A percentile compares a stretch with the other conserved stretches of the same genome.
These are phyloP conservation scores for Sporisorium graminicola DNA, from an alignment of 1,284 basidiomycete genomes.

Conservation along the genomic window DNA sequence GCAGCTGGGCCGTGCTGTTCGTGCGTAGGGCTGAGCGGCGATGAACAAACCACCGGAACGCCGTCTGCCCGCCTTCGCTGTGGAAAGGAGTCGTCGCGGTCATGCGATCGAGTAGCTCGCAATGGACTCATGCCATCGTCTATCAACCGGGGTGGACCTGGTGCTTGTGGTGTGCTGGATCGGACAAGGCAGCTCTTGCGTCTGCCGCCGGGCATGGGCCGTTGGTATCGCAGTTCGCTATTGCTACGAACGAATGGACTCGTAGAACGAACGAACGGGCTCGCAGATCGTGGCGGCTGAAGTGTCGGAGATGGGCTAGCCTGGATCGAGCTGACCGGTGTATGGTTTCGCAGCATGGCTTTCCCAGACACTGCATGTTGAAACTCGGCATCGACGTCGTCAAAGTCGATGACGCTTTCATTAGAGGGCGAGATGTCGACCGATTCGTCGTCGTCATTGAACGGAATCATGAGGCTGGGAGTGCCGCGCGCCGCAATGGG, in stretches of 20 bases:
- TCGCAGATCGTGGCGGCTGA: slow-evolving; percentile 5
- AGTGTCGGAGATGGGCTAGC: neutral
- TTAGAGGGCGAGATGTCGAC: slow-evolving; percentile 22
- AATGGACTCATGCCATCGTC: slow-evolving; percentile 29
- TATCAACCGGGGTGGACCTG: slow-evolving; percentile 12
- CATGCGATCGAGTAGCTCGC: slow-evolving; percentile 20
- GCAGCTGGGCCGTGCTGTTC: slow-evolving; percentile 11
- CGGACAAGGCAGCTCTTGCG: slow-evolving; percentile 41
- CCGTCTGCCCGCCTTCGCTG: slow-evolving; percentile 33
- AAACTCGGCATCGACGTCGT: slow-evolving; percentile 33
- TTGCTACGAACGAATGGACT: slow-evolving; percentile 19
- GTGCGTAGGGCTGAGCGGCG: slow-evolving; percentile 26
- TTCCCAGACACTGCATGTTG: slow-evolving; percentile 26
- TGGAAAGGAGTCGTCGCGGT: slow-evolving; percentile 19
- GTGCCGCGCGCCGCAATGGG: slow-evolving; percentile 30
- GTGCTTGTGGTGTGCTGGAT: slow-evolving; percentile 39
- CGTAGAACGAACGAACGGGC: slow-evolving; percentile 12
- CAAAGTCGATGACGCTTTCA: slow-evolving; percentile 30
- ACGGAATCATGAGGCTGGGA: slow-evolving; percentile 13
- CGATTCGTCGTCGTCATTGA: slow-evolving; percentile 13
- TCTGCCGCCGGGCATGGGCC: neutral
- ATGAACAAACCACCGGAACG: slow-evolving; percentile 28
- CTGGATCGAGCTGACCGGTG: neutral
- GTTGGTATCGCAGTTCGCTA: slow-evolving; percentile 12
- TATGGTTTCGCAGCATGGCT: slow-evolving; percentile 9